Base-by-base conservation (phyloP, 768 basidiomycete genomes). In the Floccularia luteovirens region DNA sequence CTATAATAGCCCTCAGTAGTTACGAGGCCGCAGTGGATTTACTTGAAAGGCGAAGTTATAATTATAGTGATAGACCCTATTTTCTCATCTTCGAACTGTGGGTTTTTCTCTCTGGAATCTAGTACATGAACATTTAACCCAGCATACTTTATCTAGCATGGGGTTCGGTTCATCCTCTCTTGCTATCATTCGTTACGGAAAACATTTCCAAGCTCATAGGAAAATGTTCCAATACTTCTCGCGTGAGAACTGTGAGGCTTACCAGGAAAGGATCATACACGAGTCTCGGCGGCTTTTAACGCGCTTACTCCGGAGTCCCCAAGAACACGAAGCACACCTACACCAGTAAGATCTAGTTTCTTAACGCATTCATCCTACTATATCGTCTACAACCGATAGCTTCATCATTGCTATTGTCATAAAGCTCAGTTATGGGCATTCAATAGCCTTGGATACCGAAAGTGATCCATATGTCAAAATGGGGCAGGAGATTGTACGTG, bases 151-250 rank as follows among this genome's bases (percentile, higher is more conserved):
- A n/a, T n/a, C 14, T 36, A 56, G 55, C 28, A 48, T 56, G 38
- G 36, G 39, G 1, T 38, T 28, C 17, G 31, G 36, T n/a, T n/a
- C n/a, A n/a, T 28, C 30, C 13, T 39, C 39, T 2, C 13, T 48
- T 11, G 28, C 36, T n/a, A 46, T 50, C 19, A 17, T 47, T 2
- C 31, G 31, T 4, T 50, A 50, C 19, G 43, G 50, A 14, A 43
- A 48, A 24, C 30, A 42, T 3, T 50, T 47, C 24, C 38, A 43
- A 3, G 19, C 24, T 3, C 47, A 53, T 13, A 35, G 47, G n/a
- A 48, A 39, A 31, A 38, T 48, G 36, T 36, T 43, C 5, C 36
- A 45, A 41, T 20, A 43, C 32, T 41, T 51, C n/a, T n/a, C n/a
- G n/a, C n/a, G n/a, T n/a, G n/a, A n/a, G n/a, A n/a, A n/a, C n/a